Conservation (phyloP, 331 rosid species). For the Rhamnella rubrinervis region DNA sequence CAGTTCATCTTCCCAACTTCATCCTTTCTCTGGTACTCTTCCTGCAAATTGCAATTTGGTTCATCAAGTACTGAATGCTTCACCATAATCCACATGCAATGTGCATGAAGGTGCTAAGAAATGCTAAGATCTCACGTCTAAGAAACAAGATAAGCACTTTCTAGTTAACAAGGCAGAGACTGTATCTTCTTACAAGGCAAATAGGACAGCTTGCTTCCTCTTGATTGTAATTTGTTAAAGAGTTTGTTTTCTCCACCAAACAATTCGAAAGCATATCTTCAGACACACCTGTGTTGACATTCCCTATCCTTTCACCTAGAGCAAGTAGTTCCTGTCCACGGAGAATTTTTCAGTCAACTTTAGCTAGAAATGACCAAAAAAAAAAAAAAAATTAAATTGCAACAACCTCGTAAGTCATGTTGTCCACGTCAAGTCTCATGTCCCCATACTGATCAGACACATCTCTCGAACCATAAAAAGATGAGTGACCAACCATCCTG, state of each 20-base stretch:
- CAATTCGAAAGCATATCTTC: not conserved
- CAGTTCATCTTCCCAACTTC: slow-evolving; percentile 2
- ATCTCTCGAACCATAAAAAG: not conserved
- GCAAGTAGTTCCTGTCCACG: slow-evolving; percentile 5
- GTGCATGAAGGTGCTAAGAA: not conserved
- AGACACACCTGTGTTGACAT: slow-evolving; percentile 3
- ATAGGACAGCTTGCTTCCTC: not conserved
- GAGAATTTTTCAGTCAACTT: not conserved
- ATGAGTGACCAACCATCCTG: not conserved
- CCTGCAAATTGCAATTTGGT: not conserved
- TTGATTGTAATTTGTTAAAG: not conserved
- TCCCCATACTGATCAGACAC: not conserved
- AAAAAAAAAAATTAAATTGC: not conserved
- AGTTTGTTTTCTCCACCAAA: not conserved
- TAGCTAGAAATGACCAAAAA: not conserved
- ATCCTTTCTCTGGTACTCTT: slow-evolving; percentile 2
- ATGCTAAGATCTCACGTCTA: not conserved
- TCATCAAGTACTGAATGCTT: not conserved
- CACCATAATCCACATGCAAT: not conserved
- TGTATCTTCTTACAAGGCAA: not conserved
- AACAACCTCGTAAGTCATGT: slow-evolving; percentile 8
- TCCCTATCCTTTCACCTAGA: not conserved
- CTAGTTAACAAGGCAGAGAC: not conserved
- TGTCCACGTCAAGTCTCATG: slow-evolving; percentile 3
- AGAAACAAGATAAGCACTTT: not conserved